These are phyloP conservation scores for Halophytophthora batemanensis DNA, from an alignment of 352 stramenopile genomes.

Conservation along the genomic window DNA sequence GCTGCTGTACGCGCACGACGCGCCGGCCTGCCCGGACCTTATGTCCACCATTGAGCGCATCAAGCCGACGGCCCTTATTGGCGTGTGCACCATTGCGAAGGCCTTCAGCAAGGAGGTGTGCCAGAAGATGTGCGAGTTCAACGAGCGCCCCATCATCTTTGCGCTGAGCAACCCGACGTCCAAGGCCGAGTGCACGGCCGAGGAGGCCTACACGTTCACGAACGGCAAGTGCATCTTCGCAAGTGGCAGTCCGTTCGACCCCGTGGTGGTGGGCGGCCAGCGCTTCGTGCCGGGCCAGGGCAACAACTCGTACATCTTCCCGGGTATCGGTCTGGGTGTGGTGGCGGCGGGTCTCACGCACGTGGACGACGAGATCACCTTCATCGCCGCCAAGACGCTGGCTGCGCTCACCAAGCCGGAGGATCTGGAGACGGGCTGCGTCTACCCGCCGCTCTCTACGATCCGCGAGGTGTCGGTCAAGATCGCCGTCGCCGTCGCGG, in stretches of 20 bases:
- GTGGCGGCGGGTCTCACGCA: slow-evolving; percentile 81
- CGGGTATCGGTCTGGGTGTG: slow-evolving; percentile 92
- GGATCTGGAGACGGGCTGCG: slow-evolving; percentile 90
- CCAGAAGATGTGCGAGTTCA: slow-evolving; percentile 84
- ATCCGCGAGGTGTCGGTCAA: slow-evolving; percentile 93
- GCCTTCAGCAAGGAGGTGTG: slow-evolving; percentile 89
- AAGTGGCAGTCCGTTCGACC: slow-evolving; percentile 94
- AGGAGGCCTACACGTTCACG: slow-evolving; percentile 97
- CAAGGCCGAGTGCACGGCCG: slow-evolving; percentile 95
- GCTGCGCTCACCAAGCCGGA: slow-evolving; percentile 77
- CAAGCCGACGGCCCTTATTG: slow-evolving; percentile 94
- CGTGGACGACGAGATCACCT: slow-evolving; percentile 81
- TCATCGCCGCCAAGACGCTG: slow-evolving; percentile 76
- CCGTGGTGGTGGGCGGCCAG: slow-evolving; percentile 88
- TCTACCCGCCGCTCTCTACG: slow-evolving; percentile 91
- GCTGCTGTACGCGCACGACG: slow-evolving; percentile 84
- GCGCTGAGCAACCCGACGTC: slow-evolving; percentile 96
- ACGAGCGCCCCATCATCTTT: slow-evolving; percentile 95
- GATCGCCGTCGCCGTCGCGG: slow-evolving; percentile 90
- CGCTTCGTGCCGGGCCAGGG: slow-evolving; percentile 84
- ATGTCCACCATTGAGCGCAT: slow-evolving; percentile 79
- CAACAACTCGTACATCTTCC: slow-evolving; percentile 98
- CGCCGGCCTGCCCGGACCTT: slow-evolving; percentile 55
- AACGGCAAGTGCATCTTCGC: slow-evolving; percentile 96
- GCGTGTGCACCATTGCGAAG: slow-evolving; percentile 90